These are phyloP conservation scores for Aureococcus anophagefferens DNA, from an alignment of 108 stramenopile genomes.

Conservation along the genomic window DNA sequence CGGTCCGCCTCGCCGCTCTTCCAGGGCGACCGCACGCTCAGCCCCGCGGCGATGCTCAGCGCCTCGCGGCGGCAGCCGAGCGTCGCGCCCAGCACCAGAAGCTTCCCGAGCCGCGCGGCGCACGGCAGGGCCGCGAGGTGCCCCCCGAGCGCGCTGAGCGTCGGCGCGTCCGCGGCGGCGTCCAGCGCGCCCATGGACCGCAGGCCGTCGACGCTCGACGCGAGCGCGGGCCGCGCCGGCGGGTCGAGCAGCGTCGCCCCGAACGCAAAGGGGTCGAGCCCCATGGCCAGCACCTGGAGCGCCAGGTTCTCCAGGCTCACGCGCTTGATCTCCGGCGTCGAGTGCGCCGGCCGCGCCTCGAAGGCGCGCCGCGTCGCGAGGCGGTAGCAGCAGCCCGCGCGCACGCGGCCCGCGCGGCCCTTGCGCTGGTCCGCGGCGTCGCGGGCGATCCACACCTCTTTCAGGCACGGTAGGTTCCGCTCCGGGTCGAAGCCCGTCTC, in stretches of 20 bases:
- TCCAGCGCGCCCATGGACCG: constrained; percentile 60
- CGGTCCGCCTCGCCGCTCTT: not conserved
- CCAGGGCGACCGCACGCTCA: constrained; percentile 18
- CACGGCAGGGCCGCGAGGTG: constrained; percentile 79
- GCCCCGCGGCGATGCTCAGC: constrained; percentile 55
- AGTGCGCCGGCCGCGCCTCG: constrained; percentile 43
- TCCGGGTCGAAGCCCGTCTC: constrained; percentile 82
- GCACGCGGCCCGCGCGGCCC: constrained; percentile 72
- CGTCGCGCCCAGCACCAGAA: constrained; percentile 62
- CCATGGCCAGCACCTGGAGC: constrained; percentile 22
- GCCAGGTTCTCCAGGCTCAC: constrained; percentile 66
- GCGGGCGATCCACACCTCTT: constrained; percentile 66
- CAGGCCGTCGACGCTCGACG: constrained; percentile 46
- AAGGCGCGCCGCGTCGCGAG: constrained; percentile 22
- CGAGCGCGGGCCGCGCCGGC: constrained; percentile 54
- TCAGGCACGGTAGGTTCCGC: constrained; percentile 59
- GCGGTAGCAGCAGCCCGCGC: constrained; percentile 30
- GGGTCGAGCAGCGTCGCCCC: constrained; percentile 33
- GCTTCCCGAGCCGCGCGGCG: constrained; percentile 72
- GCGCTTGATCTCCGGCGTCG: constrained; percentile 78
- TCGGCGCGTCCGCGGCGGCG: not conserved
- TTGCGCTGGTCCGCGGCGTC: constrained; percentile 71
- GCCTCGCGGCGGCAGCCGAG: constrained; percentile 59
- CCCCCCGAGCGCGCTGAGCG: constrained; percentile 71
- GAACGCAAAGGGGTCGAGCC: constrained; percentile 1